Conservation (phyloP, 768 basidiomycete species). For the Mycena maculata region DNA sequence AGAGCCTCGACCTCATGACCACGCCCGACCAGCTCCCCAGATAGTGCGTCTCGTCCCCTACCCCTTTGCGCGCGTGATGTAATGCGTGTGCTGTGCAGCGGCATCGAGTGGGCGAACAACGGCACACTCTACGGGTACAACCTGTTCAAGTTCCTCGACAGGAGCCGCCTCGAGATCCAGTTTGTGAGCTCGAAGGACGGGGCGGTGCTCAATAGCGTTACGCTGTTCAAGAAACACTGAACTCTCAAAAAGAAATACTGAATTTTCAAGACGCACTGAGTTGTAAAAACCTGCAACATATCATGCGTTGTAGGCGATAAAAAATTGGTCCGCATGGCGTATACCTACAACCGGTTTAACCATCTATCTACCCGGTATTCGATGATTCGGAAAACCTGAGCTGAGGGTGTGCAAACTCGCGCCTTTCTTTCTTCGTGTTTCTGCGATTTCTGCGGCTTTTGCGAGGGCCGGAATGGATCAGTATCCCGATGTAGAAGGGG, state of each 20-base stretch:
- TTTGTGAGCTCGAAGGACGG: constrained; percentile 20
- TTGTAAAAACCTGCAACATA: constrained; percentile 12
- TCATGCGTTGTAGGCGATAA: constrained; percentile 1
- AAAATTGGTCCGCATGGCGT: neutral
- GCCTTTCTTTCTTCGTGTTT: neutral
- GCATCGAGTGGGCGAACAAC: constrained; percentile 20
- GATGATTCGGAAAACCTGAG: neutral
- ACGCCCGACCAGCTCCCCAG: constrained; percentile 16
- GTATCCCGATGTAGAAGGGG: too few species aligned
- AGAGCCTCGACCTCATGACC: constrained; percentile 19
- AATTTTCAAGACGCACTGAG: constrained; percentile 8
- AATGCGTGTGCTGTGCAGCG: constrained; percentile 11
- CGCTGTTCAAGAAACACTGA: constrained; percentile 17
- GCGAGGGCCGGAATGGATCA: too few species aligned
- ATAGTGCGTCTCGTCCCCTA: constrained; percentile 16
- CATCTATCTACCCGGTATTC: neutral
- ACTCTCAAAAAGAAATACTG: too few species aligned
- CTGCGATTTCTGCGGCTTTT: neutral
- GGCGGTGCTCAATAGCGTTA: constrained; percentile 14
- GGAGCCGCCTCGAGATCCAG: constrained; percentile 16
- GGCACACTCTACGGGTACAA: constrained; percentile 22
- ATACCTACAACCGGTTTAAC: constrained; percentile 2
- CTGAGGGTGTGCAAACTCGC: neutral
- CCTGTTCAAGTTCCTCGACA: constrained; percentile 20
- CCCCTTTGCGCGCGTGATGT: constrained; percentile 6